These are phyloP conservation scores for Fraxinus pennsylvanica DNA, from an alignment of 257 asterid species.

Conservation along the genomic window DNA sequence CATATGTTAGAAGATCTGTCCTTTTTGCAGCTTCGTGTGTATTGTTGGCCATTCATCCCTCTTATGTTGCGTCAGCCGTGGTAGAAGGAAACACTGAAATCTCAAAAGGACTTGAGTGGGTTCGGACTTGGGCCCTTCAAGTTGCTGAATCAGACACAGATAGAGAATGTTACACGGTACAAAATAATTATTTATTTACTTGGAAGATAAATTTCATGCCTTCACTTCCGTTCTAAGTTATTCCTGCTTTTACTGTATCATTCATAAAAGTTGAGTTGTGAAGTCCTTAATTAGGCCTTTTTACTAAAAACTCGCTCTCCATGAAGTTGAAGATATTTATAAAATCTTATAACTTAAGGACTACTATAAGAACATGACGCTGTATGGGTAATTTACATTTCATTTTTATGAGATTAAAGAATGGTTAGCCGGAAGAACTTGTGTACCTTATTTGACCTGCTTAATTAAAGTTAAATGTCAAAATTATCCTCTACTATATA, in stretches of 20 bases:
- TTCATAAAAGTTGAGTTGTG: neutral
- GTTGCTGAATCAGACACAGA: conserved; percentile 86
- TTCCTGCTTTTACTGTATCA: conserved; percentile 12
- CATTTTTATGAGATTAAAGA: neutral
- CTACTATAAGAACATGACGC: neutral
- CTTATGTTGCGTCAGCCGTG: conserved; percentile 76
- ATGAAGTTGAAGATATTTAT: conserved; percentile 1
- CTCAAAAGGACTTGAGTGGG: conserved; percentile 85
- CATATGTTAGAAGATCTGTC: conserved; percentile 86
- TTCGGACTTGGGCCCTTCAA: conserved; percentile 76
- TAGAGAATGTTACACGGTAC: conserved; percentile 82
- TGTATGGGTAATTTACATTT: neutral
- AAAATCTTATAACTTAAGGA: neutral
- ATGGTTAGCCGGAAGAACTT: neutral
- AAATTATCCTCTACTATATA: neutral
- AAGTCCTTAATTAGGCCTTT: neutral
- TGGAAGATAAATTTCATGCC: conserved; percentile 12
- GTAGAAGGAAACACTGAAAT: conserved; percentile 64
- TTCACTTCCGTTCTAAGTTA: conserved; percentile 4
- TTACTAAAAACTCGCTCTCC: neutral
- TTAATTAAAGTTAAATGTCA: neutral
- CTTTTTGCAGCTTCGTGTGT: conserved; percentile 87
- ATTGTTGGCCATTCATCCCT: conserved; percentile 81
- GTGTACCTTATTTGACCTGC: neutral
- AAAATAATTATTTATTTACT: conserved; percentile 7